A percentile compares a stretch with the other conserved stretches of the same genome.
These are phyloP conservation scores for Cladosporium cucumerinum DNA, from an alignment of 2,329 filamentous ascomycete genomes.

Conservation along the genomic window DNA sequence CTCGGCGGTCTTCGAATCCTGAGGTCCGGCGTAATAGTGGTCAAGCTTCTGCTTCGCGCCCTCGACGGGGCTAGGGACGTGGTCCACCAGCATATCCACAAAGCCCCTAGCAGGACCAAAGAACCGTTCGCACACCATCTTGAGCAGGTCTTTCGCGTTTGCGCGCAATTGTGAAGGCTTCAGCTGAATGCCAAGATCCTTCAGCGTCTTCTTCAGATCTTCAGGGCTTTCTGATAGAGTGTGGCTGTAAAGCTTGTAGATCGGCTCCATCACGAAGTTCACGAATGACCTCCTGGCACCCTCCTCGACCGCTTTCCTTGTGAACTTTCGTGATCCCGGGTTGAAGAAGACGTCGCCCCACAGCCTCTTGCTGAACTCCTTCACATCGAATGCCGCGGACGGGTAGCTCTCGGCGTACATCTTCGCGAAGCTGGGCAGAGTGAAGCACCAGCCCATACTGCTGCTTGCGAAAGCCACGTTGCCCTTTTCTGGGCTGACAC, in stretches of 20 bases:
- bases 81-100: conserved; percentile 89
- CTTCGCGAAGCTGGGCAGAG: conserved; percentile 85
- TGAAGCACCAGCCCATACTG: conserved; percentile 96
- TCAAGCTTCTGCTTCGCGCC: conserved; percentile 74
- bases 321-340: conserved; percentile 83
- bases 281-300: conserved; percentile 82
- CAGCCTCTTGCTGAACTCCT: conserved; percentile 78
- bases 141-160: conserved; percentile 84
- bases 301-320: conserved; percentile 79
- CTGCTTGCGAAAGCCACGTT: conserved; percentile 97
- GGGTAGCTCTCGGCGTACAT: conserved; percentile 89
- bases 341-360: conserved; percentile 99
- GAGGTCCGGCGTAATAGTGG: conserved; percentile 85
- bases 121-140: conserved; percentile 89
- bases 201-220: conserved; percentile 75
- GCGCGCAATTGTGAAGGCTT: conserved; percentile 91
- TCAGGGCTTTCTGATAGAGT: conserved; percentile 87
- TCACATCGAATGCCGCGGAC: conserved; percentile 58
- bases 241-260: conserved; percentile 96
- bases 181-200: conserved; percentile 73
- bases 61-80: conserved; percentile 81
- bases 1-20: conserved; percentile 74
- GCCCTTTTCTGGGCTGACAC: conserved; percentile 91
- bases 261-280: conserved; percentile 89
- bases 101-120: conserved; percentile 88